Conservation (phyloP, 2,329 filamentous ascomycete species). For the Macrophomina phaseolina region DNA sequence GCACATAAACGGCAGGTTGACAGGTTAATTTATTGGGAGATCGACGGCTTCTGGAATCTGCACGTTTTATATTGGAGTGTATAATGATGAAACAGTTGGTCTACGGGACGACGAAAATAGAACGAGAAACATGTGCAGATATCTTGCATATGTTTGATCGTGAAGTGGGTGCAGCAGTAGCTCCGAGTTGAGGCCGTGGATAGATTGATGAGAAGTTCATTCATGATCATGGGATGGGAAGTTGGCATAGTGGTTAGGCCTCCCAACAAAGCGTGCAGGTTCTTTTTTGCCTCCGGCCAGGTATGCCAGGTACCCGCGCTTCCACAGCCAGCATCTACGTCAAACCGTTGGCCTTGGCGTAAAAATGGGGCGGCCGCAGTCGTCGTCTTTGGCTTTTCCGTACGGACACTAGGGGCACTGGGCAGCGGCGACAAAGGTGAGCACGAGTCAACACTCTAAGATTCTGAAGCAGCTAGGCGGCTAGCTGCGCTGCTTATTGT, state of each 20-base stretch:
- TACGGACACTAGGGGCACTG: constrained; percentile 1
- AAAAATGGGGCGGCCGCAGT: constrained; percentile 4
- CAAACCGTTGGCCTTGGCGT: constrained; percentile 8
- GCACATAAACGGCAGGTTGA: background rate
- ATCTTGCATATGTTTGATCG: background rate
- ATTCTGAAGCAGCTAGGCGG: constrained; percentile 17
- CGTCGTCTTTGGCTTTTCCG: constrained; percentile 3
- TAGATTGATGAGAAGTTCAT: constrained; percentile 16
- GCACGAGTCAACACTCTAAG: constrained; percentile 3
- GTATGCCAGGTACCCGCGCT: background rate
- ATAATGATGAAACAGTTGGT: constrained; percentile 8
- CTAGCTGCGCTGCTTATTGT: background rate
- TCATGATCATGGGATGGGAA: background rate
- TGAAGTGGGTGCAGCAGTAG: background rate
- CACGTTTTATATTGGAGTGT: background rate
- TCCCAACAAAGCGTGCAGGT: background rate
- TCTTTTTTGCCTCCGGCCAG: background rate
- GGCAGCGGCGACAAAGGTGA: background rate
- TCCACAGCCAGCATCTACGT: constrained; percentile 13
- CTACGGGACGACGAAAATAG: background rate
- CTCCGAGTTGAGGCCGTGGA: constrained; percentile 4
- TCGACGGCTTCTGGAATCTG: background rate
- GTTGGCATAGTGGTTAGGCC: background rate
- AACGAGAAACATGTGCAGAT: background rate
- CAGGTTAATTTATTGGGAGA: background rate